Base-by-base conservation (phyloP, 2,329 filamentous ascomycete species). In the Claviceps sp. region DNA sequence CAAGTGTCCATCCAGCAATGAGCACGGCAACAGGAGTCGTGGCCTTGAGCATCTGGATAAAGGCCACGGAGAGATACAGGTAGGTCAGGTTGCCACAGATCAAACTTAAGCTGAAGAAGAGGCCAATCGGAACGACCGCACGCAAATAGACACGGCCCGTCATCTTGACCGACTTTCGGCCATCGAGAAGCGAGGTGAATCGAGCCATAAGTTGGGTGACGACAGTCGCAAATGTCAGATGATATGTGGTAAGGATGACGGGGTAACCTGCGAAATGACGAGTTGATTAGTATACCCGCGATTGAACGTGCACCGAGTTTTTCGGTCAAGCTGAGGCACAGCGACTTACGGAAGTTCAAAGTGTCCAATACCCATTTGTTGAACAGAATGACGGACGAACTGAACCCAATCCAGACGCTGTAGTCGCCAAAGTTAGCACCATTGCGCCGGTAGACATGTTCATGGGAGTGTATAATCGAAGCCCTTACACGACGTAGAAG, bases 41-140 rank as follows among this genome's bases (percentile, higher is more conserved):
- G 59, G 93, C 93, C 86, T 97, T 97, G 69, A 97, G 83, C 91
- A 97, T 97, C 77, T 97, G 91, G 64, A 97, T 97, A 70, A 97
- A 97, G 55, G 91, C 87, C 54, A 97, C 91, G 59, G 86, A 93
- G 55, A 97, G 81, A 71, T 96, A 95, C 52, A 96, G 80, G 67
- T 97, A 97, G 61, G 91, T 89, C 71, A 95, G 72, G 74, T 97
- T 97, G 65, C 90, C 89, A 71, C 89, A 96, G 67, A 97, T 96
- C 74, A 97, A 78, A 70, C 86, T 93, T 74, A 96, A 75, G 67
- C 87, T 93, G 82, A 96, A 97, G 74, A 95, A 94, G 66, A 95
- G 71, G 59, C 91, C 91, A 63, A 97, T 96, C 52, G 91, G 91
- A 40, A 96, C 84, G 60, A 97, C 95, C 45, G 90, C 89, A 60